Conservation (phyloP, 2,329 filamentous ascomycete species). For the Xylariaceae sp. region DNA sequence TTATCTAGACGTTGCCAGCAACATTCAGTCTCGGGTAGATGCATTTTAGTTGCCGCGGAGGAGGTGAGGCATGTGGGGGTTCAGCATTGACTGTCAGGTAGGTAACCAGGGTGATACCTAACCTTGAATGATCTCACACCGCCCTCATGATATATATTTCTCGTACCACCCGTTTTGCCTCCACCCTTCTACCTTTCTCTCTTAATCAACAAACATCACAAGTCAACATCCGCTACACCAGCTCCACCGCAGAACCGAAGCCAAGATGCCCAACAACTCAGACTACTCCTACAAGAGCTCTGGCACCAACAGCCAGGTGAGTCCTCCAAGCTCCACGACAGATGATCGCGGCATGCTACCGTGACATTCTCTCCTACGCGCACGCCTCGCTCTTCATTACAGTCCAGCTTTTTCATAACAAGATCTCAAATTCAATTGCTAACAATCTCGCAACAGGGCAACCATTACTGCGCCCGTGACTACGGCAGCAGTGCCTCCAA, state of each 20-base stretch:
- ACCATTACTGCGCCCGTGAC: constrained; percentile 65
- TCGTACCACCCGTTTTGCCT: not conserved
- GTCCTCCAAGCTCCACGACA: constrained; percentile 8
- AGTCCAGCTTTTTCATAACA: too few species aligned
- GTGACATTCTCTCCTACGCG: too few species aligned
- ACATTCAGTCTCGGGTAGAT: not conserved
- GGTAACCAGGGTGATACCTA: not conserved
- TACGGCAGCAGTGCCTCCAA: constrained; percentile 57
- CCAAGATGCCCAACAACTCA: constrained; percentile 29
- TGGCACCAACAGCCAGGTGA: constrained; percentile 64
- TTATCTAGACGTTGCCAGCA: not conserved
- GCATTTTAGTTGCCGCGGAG: not conserved
- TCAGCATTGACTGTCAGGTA: not conserved
- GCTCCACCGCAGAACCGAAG: not conserved
- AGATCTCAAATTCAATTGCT: not conserved
- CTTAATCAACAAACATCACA: not conserved
- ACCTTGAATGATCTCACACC: too few species aligned
- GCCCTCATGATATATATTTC: not conserved
- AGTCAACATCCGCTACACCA: not conserved
- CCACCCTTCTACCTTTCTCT: not conserved
- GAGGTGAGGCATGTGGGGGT: not conserved
- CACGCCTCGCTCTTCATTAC: too few species aligned
- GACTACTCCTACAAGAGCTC: constrained; percentile 45
- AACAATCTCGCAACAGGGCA: constrained; percentile 48
- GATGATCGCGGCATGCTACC: too few species aligned